Conservation (phyloP, 768 basidiomycete species). For the Trametes maxima region DNA sequence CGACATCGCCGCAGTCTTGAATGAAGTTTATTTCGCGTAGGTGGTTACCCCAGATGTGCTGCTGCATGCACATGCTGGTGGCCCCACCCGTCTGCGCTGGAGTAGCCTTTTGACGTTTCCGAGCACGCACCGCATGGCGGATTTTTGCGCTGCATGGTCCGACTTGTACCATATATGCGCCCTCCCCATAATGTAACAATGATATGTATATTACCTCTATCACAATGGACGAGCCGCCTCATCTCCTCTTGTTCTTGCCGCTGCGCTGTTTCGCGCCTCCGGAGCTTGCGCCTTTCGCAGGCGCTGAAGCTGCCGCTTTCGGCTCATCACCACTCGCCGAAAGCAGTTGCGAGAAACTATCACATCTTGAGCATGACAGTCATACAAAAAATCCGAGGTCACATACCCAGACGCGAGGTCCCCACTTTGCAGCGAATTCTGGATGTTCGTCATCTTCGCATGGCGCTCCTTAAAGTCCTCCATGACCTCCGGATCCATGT, state of each 20-base stretch:
- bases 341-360: conserved; percentile 49
- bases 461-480: conserved; percentile 67
- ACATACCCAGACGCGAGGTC: conserved; percentile 61
- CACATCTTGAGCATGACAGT: not conserved
- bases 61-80: not conserved
- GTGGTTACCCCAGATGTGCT: not conserved
- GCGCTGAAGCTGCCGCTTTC: conserved; percentile 26
- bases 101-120: no score
- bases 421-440: conserved; percentile 58
- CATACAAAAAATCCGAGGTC: not conserved
- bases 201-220: conserved; percentile 1
- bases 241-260: conserved; percentile 40
- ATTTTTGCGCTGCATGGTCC: not conserved
- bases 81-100: not conserved
- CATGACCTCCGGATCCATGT: conserved; percentile 69
- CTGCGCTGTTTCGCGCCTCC: conserved; percentile 29
- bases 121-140: not conserved
- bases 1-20: conserved; percentile 5
- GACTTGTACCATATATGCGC: not conserved
- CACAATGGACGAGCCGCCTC: conserved; percentile 9
- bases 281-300: conserved; percentile 20
- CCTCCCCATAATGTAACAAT: conserved; percentile 8
- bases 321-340: conserved; percentile 42
- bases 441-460: conserved; percentile 54
- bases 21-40: not conserved